A percentile compares a stretch with the other conserved stretches of the same genome.
Conservation (phyloP, 1,284 basidiomycete species). For the Heimioporus punctisporus region DNA sequence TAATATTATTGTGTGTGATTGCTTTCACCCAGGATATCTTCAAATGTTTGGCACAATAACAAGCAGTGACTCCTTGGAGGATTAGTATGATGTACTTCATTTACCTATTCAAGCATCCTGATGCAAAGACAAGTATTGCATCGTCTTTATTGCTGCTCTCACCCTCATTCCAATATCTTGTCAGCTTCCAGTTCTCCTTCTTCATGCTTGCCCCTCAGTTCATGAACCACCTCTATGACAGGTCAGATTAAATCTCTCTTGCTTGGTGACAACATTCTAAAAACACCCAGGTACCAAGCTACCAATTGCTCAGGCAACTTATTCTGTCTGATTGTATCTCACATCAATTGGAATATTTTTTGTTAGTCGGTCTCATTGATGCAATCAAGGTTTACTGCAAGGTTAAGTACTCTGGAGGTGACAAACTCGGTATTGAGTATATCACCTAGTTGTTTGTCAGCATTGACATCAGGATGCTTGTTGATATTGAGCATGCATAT, state of each 20-base stretch:
- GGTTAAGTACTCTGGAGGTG: too few species aligned
- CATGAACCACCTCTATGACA: constrained; percentile 86
- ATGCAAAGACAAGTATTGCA: too few species aligned
- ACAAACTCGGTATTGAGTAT: too few species aligned
- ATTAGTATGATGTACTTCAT: constrained; percentile 62
- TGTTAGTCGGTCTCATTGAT: too few species aligned
- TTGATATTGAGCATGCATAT: too few species aligned
- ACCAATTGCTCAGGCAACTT: too few species aligned
- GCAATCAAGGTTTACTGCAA: too few species aligned
- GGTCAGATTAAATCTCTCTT: constrained; percentile 94
- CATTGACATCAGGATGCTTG: too few species aligned
- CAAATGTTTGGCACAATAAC: constrained; percentile 62
- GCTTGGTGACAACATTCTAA: constrained; percentile 79
- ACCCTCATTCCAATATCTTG: constrained; percentile 14
- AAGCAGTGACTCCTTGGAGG: not conserved
- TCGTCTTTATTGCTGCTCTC: constrained; percentile 26
- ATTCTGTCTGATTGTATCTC: too few species aligned
- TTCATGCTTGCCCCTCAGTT: constrained; percentile 71
- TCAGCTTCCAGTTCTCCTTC: constrained; percentile 27
- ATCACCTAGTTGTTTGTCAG: too few species aligned
- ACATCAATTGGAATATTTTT: too few species aligned
- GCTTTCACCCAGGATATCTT: constrained; percentile 89
- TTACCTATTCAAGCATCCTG: constrained; percentile 91
- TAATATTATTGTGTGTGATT: constrained; percentile 85
- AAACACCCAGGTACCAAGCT: too few species aligned